phyloP scores from a whole-genome alignment of 805 yeast species.

The Wickerhamiella azyma region DNA sequence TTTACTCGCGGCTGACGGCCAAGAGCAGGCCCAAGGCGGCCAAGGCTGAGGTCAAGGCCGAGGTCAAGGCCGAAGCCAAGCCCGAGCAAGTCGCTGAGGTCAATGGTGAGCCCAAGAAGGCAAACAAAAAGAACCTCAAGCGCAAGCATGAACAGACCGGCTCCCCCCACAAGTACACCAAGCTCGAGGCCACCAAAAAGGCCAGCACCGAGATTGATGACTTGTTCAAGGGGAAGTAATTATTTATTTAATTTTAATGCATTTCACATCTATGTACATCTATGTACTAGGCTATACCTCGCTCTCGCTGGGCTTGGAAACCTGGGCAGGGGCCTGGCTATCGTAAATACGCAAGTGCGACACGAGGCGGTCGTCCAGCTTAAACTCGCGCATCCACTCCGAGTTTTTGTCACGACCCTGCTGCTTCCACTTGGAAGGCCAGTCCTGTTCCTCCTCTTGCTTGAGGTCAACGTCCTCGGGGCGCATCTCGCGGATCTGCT shows the following conservation, averaged over 20 bases:
- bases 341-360: conserved; percentile 30
- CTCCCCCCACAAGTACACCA: neutral
- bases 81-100: no score
- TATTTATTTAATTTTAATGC: conserved; percentile 41
- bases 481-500: conserved; percentile 41
- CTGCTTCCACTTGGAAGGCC: conserved; percentile 78
- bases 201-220: conserved; percentile 5
- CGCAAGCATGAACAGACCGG: neutral
- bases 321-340: neutral
- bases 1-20: conserved; percentile 47
- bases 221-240: conserved; percentile 38
- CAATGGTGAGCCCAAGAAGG: neutral
- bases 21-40: conserved; percentile 2
- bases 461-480: conserved; percentile 33
- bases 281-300: neutral
- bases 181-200: conserved; percentile 1
- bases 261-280: neutral
- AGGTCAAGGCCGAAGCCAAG: neutral
- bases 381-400: conserved; percentile 77
- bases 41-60: neutral
- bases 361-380: conserved; percentile 53
- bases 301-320: neutral
- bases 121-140: neutral
- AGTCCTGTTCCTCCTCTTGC: conserved; percentile 58
- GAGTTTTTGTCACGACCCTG: conserved; percentile 59